Percentiles rank a stretch among this genome's conserved stretches.
Evolutionary conservation across 202 grass and related monocot genomes (phyloP).

Genomic region (Setaria italica): DNA sequence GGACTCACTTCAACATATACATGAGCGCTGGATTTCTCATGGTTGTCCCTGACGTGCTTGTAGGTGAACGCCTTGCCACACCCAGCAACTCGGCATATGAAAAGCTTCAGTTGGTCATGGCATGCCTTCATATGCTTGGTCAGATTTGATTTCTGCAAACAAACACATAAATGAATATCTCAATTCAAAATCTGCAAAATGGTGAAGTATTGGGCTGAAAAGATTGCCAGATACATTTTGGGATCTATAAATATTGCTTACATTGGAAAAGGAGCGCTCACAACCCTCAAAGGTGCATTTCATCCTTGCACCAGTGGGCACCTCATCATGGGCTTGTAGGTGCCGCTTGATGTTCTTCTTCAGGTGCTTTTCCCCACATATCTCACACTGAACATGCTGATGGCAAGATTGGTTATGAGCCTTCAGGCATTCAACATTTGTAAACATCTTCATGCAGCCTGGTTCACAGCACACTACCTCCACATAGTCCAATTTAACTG

Average conservation of each 20-base stretch:
- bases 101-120: slow-evolving; percentile 63
- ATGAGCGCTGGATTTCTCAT: slow-evolving; percentile 71
- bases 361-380: slow-evolving; percentile 73
- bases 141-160: slow-evolving; percentile 83
- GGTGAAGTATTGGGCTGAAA: background rate
- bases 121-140: slow-evolving; percentile 69
- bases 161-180: background rate
- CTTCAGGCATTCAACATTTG: slow-evolving; percentile 69
- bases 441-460: slow-evolving; percentile 83
- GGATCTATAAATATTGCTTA: slow-evolving; percentile 37
- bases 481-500: slow-evolving; percentile 76
- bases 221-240: background rate
- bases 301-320: slow-evolving; percentile 40
- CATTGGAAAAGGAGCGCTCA: slow-evolving; percentile 72
- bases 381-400: slow-evolving; percentile 60
- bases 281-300: slow-evolving; percentile 71
- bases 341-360: slow-evolving; percentile 96
- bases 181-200: background rate
- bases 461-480: slow-evolving; percentile 81
- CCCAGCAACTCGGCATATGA: slow-evolving; percentile 44
- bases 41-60: slow-evolving; percentile 84
- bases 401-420: slow-evolving; percentile 72
- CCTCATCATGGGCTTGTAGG: slow-evolving; percentile 38
- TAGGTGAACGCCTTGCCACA: slow-evolving; percentile 69
- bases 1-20: slow-evolving; percentile 57